Percentiles rank a stretch among this genome's conserved stretches.
Conservation (phyloP, 1,139 yeast species). For the Taphrina communis region DNA sequence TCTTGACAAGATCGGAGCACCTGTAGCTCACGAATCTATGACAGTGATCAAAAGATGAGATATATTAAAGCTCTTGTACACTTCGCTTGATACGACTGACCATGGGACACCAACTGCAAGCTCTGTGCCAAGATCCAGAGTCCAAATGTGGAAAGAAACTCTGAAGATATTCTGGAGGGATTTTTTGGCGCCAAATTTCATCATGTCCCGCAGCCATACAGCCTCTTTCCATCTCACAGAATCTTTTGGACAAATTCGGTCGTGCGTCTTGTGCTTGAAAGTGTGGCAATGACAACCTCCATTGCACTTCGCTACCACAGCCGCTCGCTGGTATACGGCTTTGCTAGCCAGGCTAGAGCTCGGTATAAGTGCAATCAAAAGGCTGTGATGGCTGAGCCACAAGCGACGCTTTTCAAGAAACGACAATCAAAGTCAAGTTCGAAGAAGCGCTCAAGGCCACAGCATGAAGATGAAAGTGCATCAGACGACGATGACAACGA, state of each 20-base stretch:
- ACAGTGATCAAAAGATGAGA: neutral
- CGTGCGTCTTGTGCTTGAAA: neutral
- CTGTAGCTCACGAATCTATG: neutral
- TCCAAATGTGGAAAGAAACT: neutral
- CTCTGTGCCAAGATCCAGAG: no score
- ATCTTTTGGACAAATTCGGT: neutral
- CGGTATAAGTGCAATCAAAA: no score
- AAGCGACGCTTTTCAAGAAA: neutral
- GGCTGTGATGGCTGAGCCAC: neutral
- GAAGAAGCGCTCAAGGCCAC: conserved; percentile 3
- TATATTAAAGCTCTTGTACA: no score
- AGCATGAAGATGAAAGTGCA: conserved; percentile 1
- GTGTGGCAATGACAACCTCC: neutral
- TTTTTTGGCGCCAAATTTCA: neutral
- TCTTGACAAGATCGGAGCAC: neutral
- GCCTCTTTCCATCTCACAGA: neutral
- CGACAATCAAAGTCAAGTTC: neutral
- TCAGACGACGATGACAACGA: conserved; percentile 5
- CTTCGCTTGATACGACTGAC: no score
- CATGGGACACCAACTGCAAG: no score
- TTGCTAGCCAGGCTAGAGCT: no score
- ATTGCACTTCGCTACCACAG: no score
- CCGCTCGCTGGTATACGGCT: no score
- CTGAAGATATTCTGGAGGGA: neutral
- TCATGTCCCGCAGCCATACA: neutral